These are phyloP conservation scores for Cicer judaicum DNA, from an alignment of 306 rosid species.

Conservation along the genomic window DNA sequence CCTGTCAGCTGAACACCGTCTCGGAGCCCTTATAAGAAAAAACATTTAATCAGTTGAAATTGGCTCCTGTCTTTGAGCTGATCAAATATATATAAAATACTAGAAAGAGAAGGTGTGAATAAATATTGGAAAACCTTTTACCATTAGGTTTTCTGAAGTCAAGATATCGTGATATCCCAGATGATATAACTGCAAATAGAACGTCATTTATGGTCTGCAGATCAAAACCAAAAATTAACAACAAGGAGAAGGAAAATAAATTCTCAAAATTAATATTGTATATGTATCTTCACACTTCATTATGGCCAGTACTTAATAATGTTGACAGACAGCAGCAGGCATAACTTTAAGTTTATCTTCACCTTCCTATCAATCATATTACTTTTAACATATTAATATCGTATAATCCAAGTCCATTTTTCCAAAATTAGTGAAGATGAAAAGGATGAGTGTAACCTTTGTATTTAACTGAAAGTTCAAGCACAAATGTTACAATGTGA, in stretches of 20 bases:
- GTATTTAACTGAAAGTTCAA: background rate
- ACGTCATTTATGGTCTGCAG: constrained; percentile 92
- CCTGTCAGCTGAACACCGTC: constrained; percentile 85
- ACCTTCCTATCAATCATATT: background rate
- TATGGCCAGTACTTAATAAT: background rate
- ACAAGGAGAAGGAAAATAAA: background rate
- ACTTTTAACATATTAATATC: background rate
- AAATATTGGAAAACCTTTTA: constrained; percentile 25
- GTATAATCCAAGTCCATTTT: no score
- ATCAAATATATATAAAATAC: no score
- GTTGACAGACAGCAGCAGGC: background rate
- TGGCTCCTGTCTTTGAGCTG: no score
- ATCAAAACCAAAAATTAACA: constrained; percentile 33
- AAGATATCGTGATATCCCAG: constrained; percentile 78
- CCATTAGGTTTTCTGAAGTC: constrained; percentile 72
- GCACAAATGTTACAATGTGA: background rate
- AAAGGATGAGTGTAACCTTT: background rate
- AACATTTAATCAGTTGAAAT: background rate
- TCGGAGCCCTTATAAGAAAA: constrained; percentile 55
- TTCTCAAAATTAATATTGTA: background rate
- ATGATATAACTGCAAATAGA: constrained; percentile 74
- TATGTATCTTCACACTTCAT: constrained; percentile 8
- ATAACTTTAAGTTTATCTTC: constrained; percentile 1
- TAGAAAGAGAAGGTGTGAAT: no score
- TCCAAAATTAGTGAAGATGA: background rate